Evolutionary conservation across 768 basidiomycete species (phyloP).

Genomic region (Lentinus tigrinus): DNA sequence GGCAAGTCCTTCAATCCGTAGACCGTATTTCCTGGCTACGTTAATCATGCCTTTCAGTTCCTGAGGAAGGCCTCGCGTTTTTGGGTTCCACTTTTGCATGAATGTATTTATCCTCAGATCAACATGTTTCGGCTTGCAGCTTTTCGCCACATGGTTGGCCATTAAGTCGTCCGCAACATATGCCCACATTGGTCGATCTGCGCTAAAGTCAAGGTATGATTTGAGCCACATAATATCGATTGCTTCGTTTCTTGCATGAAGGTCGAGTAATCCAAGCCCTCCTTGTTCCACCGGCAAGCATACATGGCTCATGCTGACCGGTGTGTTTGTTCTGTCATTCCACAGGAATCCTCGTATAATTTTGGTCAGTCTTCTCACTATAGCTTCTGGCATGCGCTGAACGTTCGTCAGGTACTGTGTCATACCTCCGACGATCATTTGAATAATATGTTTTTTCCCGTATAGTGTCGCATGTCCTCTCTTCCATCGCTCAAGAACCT

Average conservation of each 20-base stretch:
- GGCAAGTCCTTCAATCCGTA: no score
- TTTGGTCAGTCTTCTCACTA: neutral
- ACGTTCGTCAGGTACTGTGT: slow-evolving; percentile 5
- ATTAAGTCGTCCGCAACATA: slow-evolving; percentile 4
- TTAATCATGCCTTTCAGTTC: no score
- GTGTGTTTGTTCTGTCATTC: neutral
- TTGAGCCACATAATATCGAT: slow-evolving; percentile 17
- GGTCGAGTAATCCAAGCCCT: neutral
- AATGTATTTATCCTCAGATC: neutral
- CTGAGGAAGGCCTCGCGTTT: no score
- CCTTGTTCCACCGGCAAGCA: neutral
- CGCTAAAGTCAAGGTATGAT: neutral
- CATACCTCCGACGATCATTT: neutral
- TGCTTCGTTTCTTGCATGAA: slow-evolving; percentile 8
- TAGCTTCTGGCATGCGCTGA: slow-evolving; percentile 21
- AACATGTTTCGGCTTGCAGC: neutral
- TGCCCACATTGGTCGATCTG: slow-evolving; percentile 3
- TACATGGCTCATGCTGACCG: neutral
- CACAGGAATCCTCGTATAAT: slow-evolving; percentile 1
- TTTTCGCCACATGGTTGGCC: no score
- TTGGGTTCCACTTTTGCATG: neutral
- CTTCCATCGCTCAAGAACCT: no score
- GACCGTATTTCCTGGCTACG: no score
- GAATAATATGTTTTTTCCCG: neutral
- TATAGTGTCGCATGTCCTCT: neutral